Evolutionary conservation across 192 early-diverging fungal species (phyloP).

Genomic region (Linnemannia elongata): DNA sequence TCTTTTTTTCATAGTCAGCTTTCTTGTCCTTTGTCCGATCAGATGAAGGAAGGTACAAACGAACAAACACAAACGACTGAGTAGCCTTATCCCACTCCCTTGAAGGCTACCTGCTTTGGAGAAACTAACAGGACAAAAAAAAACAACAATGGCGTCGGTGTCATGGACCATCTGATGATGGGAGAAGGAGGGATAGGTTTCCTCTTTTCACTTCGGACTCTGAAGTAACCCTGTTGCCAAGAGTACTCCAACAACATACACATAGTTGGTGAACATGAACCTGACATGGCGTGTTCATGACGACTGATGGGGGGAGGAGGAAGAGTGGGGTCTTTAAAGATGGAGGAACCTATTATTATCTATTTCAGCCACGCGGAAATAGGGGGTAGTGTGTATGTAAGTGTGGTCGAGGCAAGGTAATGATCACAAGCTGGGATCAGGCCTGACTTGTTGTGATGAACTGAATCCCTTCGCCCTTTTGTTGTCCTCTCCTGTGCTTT

Average conservation of each 20-base stretch:
- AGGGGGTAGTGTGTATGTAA: not conserved
- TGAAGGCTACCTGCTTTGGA: not conserved
- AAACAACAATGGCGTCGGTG: not conserved
- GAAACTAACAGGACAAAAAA: not conserved
- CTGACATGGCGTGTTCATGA: slow-evolving; percentile 11
- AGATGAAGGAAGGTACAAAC: not conserved
- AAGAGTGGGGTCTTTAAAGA: too few species aligned
- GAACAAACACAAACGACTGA: not conserved
- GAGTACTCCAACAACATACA: not conserved
- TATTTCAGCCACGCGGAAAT: slow-evolving; percentile 1
- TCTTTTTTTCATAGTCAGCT: not conserved
- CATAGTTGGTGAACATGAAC: not conserved
- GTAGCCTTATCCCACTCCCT: not conserved
- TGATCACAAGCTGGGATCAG: slow-evolving; percentile 2
- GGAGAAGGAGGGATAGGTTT: not conserved
- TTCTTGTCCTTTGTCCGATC: not conserved
- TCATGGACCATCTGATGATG: slow-evolving; percentile 7
- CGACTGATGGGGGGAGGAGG: not conserved
- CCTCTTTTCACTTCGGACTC: not conserved
- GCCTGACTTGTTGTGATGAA: not conserved
- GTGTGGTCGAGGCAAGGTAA: not conserved
- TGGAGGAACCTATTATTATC: not conserved
- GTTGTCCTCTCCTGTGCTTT: not conserved
- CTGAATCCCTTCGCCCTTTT: not conserved
- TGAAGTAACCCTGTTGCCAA: not conserved